Evolutionary conservation across 1,284 basidiomycete species (phyloP), one percentile per base, ranked within the genome.

Genomic region (Cryptococcus maquisensis): DNA sequence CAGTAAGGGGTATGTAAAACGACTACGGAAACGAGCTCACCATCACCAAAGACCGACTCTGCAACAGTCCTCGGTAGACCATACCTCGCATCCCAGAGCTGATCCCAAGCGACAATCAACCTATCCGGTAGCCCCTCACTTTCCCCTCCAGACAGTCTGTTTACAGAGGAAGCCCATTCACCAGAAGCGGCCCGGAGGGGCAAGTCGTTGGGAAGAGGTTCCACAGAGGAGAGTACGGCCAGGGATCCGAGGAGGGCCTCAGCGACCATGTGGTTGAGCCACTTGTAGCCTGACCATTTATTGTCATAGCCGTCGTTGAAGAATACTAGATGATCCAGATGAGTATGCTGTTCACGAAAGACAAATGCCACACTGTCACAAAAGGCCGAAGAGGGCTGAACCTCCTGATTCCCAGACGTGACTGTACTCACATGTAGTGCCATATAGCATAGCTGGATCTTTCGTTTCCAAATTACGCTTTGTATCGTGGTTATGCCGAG

Each of bases 51-150:
- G 3, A 65, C n/a, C 1, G 53, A 57, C 2, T 55, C 28, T 13
- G 52, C 54, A 18, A 65, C 52, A 3, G 40, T 39, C 20, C 60
- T 54, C 48, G 56, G 57, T 49, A 63, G 39, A 9, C 61, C 57
- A 47, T 57, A 61, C 32, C 40, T 45, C 39, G 60, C 61, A 41
- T 50, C 51, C 59, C 61, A 63, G 13, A 48, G 35, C 21, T 45
- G 41, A n/a, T 52, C 56, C 56, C 59, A 63, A 16, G 63, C 59
- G 26, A 65, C 43, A 8, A 58, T 32, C 28, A 65, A 26, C 42
- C 55, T 42, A 32, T 58, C 52, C 12, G 62, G 55, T 23, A 38
- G n/a, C n/a, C 20, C 20, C 15, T 32, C 23, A 26, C 16, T 32
- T 10, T 32, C 44, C 12, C 24, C 23, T 10, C 28, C 23, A n/a